Conservation (phyloP, 495 filamentous ascomycete species). For the Haplographium delicatum region DNA sequence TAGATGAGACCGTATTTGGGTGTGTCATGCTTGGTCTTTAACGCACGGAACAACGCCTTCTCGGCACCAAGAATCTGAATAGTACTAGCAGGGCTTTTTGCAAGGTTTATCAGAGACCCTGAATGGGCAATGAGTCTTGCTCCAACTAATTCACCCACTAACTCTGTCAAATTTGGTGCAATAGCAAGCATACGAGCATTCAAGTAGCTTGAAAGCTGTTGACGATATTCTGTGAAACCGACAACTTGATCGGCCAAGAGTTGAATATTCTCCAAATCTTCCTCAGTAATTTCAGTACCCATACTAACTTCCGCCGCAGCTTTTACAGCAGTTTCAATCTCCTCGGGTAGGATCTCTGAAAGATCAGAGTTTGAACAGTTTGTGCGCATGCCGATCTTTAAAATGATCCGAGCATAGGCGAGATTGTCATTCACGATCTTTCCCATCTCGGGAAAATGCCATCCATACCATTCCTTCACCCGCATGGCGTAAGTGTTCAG, state of each 20-base stretch:
- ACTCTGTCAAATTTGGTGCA: constrained; percentile 89
- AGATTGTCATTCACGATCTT: constrained; percentile 97
- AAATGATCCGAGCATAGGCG: constrained; percentile 82
- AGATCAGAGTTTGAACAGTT: constrained; percentile 74
- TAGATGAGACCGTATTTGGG: constrained; percentile 99
- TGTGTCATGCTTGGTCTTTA: constrained; percentile 99
- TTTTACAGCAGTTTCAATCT: constrained; percentile 90
- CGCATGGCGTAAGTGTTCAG: constrained; percentile 98
- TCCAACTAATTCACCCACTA: constrained; percentile 92
- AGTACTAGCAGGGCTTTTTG: constrained; percentile 93
- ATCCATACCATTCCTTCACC: constrained; percentile 99
- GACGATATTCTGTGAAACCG: constrained; percentile 80
- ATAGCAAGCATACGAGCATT: constrained; percentile 94
- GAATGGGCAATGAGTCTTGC: constrained; percentile 94
- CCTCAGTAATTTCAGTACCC: constrained; percentile 90
- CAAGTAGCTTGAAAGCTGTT: constrained; percentile 82
- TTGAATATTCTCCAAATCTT: constrained; percentile 88
- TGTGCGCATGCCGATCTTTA: constrained; percentile 80
- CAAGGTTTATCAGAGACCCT: constrained; percentile 89
- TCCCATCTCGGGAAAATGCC: constrained; percentile 98
- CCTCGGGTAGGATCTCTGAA: constrained; percentile 88
- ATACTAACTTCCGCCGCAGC: constrained; percentile 92
- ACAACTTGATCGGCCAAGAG: constrained; percentile 91
- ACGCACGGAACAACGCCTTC: constrained; percentile 94
- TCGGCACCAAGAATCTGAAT: constrained; percentile 98